A percentile compares a stretch with the other conserved stretches of the same genome.
Conservation (phyloP, 225 moss, liverwort and hornwort genomes). For the Sphagnum tenellum region DNA sequence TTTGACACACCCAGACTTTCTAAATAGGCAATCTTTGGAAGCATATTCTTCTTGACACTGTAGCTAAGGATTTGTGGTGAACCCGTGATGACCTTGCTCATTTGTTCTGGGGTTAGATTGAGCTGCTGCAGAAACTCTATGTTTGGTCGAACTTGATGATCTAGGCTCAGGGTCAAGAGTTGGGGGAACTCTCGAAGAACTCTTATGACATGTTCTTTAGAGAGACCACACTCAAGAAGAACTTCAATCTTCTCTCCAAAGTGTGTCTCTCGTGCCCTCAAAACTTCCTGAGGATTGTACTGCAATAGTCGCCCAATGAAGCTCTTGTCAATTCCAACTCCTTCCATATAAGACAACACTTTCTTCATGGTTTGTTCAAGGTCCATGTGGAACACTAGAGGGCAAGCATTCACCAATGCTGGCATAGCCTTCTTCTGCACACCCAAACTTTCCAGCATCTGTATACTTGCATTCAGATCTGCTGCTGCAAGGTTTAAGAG, state of each 20-base stretch:
- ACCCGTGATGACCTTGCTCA: conserved; percentile 4
- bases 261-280: background rate
- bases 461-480: conserved; percentile 6
- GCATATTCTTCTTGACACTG: conserved; percentile 8
- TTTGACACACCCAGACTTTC: conserved; percentile 3
- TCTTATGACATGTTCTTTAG: conserved; percentile 6
- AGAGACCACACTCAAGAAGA: conserved; percentile 7
- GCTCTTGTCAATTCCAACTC: conserved; percentile 8
- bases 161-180: conserved; percentile 7
- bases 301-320: conserved; percentile 6
- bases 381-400: conserved; percentile 8
- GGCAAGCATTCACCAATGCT: conserved; percentile 6
- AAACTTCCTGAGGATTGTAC: conserved; percentile 7
- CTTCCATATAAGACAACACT: conserved; percentile 8
- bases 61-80: conserved; percentile 11
- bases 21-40: conserved; percentile 12
- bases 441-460: conserved; percentile 5
- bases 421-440: conserved; percentile 8
- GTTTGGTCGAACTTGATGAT: conserved; percentile 5
- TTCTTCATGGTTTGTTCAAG: conserved; percentile 6
- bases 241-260: conserved; percentile 9
- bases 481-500: conserved; percentile 2
- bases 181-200: conserved; percentile 7
- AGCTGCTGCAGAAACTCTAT: conserved; percentile 6
- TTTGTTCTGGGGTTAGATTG: conserved; percentile 3